Evolutionary conservation across 2,329 filamentous ascomycete species (phyloP).

Genomic region (Fusarium hostae): DNA sequence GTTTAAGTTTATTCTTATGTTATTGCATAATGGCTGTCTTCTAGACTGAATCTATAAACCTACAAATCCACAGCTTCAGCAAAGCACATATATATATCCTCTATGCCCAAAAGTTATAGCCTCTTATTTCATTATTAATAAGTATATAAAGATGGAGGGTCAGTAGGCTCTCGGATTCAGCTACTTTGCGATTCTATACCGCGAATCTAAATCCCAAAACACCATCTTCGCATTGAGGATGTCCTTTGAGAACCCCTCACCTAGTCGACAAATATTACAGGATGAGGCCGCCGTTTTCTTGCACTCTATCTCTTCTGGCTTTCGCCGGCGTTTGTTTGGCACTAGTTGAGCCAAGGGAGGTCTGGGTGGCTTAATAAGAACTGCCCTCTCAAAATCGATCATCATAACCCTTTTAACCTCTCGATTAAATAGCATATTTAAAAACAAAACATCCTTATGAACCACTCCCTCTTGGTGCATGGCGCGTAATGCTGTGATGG

Average conservation of each 20-base stretch:
- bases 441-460: rapidly evolving
- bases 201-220: neutral
- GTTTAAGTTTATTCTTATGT: too few relatives aligned
- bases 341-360: neutral
- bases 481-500: rapidly evolving
- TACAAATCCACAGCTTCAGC: too few relatives aligned
- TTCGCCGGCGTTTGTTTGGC: neutral
- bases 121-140: too few relatives aligned
- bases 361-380: rapidly evolving
- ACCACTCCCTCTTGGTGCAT: neutral
- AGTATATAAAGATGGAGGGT: too few relatives aligned
- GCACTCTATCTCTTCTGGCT: rapidly evolving
- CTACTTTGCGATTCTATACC: neutral
- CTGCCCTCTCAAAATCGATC: neutral
- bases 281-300: neutral
- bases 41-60: too few relatives aligned
- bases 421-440: neutral
- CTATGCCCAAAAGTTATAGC: too few relatives aligned
- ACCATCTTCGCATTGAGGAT: neutral
- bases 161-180: too few relatives aligned
- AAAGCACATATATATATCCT: too few relatives aligned
- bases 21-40: too few relatives aligned
- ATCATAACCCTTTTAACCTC: neutral
- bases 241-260: neutral
- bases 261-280: neutral